Evolutionary conservation across 1,284 basidiomycete species (phyloP), one percentile per base, ranked within the genome.

Genomic region (Tylopilus sp.): DNA sequence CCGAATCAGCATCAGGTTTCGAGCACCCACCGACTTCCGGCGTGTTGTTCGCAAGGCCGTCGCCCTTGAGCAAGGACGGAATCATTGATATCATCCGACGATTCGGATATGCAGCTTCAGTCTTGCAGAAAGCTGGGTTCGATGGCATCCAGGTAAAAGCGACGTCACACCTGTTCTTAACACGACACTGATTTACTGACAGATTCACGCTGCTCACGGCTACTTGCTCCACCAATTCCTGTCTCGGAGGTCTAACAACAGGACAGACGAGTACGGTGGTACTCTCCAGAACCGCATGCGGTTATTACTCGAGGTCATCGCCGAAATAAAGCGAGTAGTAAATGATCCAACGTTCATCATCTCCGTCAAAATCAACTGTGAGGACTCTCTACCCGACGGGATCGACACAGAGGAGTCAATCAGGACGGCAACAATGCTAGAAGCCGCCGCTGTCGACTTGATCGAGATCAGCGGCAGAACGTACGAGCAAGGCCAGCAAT

Each of bases 191-290:
- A 52, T n/a, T 39, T 15, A 15, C 12, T 35, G 4, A 1, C 15
- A 66, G 64, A 52, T 66, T 33, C 64, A 83, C 55, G 74, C 75
- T 30, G 73, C 78, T 6, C 79, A 83, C 51, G 70, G 76, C 15
- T 75, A 74, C 61, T 52, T 73, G 18, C 34, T 73, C 26, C 69
- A 73, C 55, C 62, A 64, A 49, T 54, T 77, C 70, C 34, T 73
- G 20, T 75, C 74, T 29, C 77, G 69, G 2, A 52, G 56, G 37
- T 64, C 64, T 6, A 81, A 81, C 66, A 67, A 70, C 42, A 73
- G 80, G 34, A 75, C 69, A 7, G 80, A 82, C 56, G 62, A 71
- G 24, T 82, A 77, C 58, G 80, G 80, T 5, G 79, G 79, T 6
- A 65, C 64, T 7, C 51, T 78, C 30, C 68, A 73, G 58, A 80